phyloP scores from a whole-genome alignment of 1,139 yeast species.

The Yamadazyma atmosphaerica region DNA sequence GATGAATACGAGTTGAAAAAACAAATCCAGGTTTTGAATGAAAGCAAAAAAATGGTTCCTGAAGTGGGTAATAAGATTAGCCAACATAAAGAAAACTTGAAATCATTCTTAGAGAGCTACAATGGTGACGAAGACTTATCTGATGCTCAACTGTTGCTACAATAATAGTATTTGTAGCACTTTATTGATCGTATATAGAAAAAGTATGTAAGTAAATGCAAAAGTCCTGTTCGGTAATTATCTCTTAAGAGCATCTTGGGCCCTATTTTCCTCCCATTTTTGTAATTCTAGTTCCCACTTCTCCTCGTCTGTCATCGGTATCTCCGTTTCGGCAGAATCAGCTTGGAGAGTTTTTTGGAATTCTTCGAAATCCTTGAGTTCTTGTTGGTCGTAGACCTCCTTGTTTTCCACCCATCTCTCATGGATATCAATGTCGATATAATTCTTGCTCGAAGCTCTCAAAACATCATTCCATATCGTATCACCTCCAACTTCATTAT shows the following conservation, averaged over 20 bases:
- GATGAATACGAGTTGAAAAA: slow-evolving; percentile 77
- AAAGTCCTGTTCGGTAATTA: background rate
- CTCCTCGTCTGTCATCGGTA: slow-evolving; percentile 55
- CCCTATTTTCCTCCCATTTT: slow-evolving; percentile 46
- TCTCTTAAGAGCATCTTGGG: slow-evolving; percentile 7
- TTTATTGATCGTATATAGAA: background rate
- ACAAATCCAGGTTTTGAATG: slow-evolving; percentile 60
- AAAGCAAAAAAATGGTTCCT: slow-evolving; percentile 68
- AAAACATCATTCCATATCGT: slow-evolving; percentile 95
- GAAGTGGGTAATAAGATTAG: slow-evolving; percentile 55
- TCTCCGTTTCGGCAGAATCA: slow-evolving; percentile 21
- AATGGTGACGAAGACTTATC: slow-evolving; percentile 52
- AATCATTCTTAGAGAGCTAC: slow-evolving; percentile 22
- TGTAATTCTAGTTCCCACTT: slow-evolving; percentile 70
- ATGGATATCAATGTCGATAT: slow-evolving; percentile 70
- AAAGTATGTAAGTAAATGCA: slow-evolving; percentile 1
- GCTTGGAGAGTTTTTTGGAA: slow-evolving; percentile 25
- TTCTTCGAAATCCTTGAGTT: slow-evolving; percentile 46
- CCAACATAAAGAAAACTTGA: slow-evolving; percentile 50
- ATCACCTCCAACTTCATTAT: slow-evolving; percentile 93
- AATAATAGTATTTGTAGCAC: slow-evolving; percentile 3
- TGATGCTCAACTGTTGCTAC: slow-evolving; percentile 35
- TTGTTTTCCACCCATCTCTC: slow-evolving; percentile 95
- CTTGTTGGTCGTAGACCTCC: slow-evolving; percentile 66
- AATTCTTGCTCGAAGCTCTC: slow-evolving; percentile 63